Evolutionary conservation across 2,329 filamentous ascomycete species (phyloP), one percentile per base, ranked within the genome.

Genomic region (Alternaria ethzedia): DNA sequence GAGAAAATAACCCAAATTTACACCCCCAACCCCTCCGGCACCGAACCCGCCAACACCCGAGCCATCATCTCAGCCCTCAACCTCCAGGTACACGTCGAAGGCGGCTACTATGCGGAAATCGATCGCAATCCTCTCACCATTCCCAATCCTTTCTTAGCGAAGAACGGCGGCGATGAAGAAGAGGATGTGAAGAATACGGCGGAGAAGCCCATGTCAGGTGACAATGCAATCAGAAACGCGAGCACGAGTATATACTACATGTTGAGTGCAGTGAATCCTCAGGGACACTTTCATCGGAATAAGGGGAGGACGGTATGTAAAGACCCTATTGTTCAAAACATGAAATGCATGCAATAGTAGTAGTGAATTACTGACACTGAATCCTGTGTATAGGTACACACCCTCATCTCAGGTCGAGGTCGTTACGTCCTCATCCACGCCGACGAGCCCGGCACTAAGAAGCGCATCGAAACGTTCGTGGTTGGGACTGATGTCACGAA

Each of bases 221-320:
- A 82, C 57, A 77, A 83, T 3, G 55, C 71, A 10, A 78, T 82
- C 15, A 83, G 89, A 32, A 84, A 83, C 59, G 84, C 87, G 2
- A 87, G 84, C 58, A 90, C 88, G 0, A 85, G 83, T 2, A 91
- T 92, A 56, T 87, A 85, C 78, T 92, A 92, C 75, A 82, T 89
- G 50, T 80, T 92, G 41, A 90, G 87, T 0, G 85, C 87, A 0
- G 70, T 70, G 20, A 82, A 81, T 0, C 86, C 88, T 0, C 79
- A 87, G 64, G 89, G 89, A 0, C 80, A 81, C 17, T 91, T 91
- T 69, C 90, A 92, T 73, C 82, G 87, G 21, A 91, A 91, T 68
- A 82, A 84, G 54, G 87, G 83, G 6, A 43, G 87, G 13, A 90
- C 87, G 6, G 84, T 62, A 49, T 4, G 59, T n/a, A 9, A 9